Conservation (phyloP, 148 eudicot species). For the Amaranthus hypochondriacus region DNA sequence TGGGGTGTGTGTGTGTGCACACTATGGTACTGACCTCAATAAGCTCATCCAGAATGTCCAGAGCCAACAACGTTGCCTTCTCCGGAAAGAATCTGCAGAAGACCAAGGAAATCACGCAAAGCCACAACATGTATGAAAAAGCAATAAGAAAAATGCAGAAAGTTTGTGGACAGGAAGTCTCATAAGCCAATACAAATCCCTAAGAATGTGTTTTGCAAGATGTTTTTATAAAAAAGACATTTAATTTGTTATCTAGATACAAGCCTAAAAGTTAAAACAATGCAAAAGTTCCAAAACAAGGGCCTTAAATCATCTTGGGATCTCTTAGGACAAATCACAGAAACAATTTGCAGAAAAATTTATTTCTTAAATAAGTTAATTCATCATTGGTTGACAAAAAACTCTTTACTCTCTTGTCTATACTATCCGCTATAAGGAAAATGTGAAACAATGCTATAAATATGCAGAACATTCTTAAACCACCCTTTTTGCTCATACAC, state of each 20-base stretch:
- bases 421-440: no score
- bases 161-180: background rate
- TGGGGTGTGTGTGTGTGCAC: background rate
- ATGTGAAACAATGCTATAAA: no score
- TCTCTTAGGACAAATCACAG: background rate
- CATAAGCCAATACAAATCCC: background rate
- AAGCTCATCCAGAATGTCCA: slow-evolving; percentile 67
- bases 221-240: background rate
- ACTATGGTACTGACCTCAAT: slow-evolving; percentile 45
- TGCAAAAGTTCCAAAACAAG: background rate
- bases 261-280: background rate
- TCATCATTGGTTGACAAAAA: background rate
- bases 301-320: background rate
- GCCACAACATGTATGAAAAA: background rate
- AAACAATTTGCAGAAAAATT: background rate
- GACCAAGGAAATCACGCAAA: slow-evolving; percentile 12
- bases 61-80: slow-evolving; percentile 66
- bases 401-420: background rate
- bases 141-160: background rate
- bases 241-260: background rate
- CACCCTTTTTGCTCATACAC: background rate
- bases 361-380: background rate
- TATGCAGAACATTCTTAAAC: background rate
- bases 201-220: background rate
- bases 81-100: slow-evolving; percentile 82